Evolutionary conservation across 129 eudicot species (phyloP), one percentile per base, ranked within the genome.

Genomic region (Pulicaria dysenterica): DNA sequence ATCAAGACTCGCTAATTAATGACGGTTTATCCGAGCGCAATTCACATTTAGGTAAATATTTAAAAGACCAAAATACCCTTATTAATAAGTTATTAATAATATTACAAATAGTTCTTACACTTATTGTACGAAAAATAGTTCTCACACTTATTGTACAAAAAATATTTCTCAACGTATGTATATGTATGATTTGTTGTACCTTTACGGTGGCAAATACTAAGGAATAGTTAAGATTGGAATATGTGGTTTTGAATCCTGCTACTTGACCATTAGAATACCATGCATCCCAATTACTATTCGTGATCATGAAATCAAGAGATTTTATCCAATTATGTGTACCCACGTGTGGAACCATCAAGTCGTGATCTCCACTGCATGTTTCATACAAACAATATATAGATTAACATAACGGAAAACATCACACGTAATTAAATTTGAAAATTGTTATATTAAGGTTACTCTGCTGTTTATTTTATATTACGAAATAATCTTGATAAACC

Each of bases 301-400:
- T 56, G 60, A 70, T 61, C 3, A 69, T 60, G 13, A 75, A 5
- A 15, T 70, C 70, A 19, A 70, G 74, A 16, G 69, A 6, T 7
- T 48, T 69, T 41, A 75, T 81, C 85, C 85, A 81, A 5, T 53
- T 70, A 43, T 58, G 51, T 16, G 81, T 81, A n/a, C 77, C 81
- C 9, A 81, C 72, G 11, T 81, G 72, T 42, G 85, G 78, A 45
- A 81, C 81, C 77, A 75, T 43, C 85, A 75, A 75, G 64, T 75
- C 85, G 43, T 4, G 80, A 67, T 76, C 80, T 24, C 82, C 82
- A 12, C 82, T 78, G n/a, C n/a, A n/a, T n/a, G 39, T 64, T 64
- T 7, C 14, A 74, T 12, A 48, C n/a, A 34, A 16, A 24, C 2
- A 24, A 24, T 24, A 24, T 13, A 48, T 6, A 7, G 47, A 7